Base-by-base conservation (phyloP, 257 asterid genomes). In the Ophiorrhiza pumila region DNA sequence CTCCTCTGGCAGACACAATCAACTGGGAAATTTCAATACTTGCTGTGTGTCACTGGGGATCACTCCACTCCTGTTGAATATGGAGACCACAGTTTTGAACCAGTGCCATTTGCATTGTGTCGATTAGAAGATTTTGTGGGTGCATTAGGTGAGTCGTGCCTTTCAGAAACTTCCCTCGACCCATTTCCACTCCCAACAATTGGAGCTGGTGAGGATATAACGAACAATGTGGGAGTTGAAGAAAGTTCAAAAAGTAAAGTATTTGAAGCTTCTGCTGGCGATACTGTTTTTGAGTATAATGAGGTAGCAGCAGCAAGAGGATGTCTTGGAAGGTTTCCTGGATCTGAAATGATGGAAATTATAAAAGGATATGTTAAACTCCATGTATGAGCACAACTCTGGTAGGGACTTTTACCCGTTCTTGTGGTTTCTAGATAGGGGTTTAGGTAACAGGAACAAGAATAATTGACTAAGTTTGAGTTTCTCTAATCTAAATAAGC, bases 31-130 rank as follows among this genome's bases (percentile, higher is more conserved):
- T 93, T 87, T 67, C 85, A 85, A 41, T 93, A 87, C 69, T 86
- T 80, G 83, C 72, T 93, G 37, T 93, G 97, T 77, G 84, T 93
- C 65, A 93, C 96, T 0, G 98, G 96, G 31, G 98, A 93, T 75
- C 98, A 93, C 69, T 93, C 98, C 29, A 93, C 98, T 37, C 98
- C 98, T 8, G 98, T 93, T 52, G 98, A 93, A 75, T 93, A 89
- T 58, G 98, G 97, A 25, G 98, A 93, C 84, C 98, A 93, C 90
- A 93, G 98, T 87, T 91, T 91, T 58, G 97, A 93, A 84, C 92
- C 98, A 0, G 97, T 93, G 75, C 98, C 98, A 0, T 91, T 91
- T n/a, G n/a, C n/a, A n/a, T n/a, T n/a, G n/a, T n/a, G n/a, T n/a
- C n/a, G n/a, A n/a, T n/a, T n/a, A n/a, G n/a, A n/a, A n/a, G n/a